Percentiles rank a stretch among this genome's conserved stretches.
phyloP scores from a whole-genome alignment of 2,329 filamentous ascomycete genomes.

The Diaporthe aspalathi region DNA sequence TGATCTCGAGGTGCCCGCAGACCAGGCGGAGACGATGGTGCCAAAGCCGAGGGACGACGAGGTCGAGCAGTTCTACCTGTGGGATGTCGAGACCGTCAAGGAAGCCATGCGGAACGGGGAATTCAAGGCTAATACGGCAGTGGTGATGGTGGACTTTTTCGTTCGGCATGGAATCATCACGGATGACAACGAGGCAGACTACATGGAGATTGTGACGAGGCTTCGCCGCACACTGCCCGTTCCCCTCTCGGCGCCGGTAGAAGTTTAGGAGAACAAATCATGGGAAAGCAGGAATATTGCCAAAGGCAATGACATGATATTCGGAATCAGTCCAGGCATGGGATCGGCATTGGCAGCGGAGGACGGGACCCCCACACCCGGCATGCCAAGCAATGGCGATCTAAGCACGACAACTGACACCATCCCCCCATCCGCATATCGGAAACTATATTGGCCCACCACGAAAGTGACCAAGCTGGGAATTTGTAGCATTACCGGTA shows the following conservation, averaged over 20 bases:
- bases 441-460: conserved; percentile 8
- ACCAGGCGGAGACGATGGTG: conserved; percentile 61
- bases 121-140: conserved; percentile 87
- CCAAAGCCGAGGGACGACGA: conserved; percentile 81
- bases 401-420: conserved; percentile 31
- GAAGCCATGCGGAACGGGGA: conserved; percentile 71
- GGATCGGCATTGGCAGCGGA: background rate
- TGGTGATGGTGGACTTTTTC: conserved; percentile 85
- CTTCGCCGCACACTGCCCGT: conserved; percentile 59
- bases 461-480: background rate
- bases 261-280: background rate
- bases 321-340: background rate
- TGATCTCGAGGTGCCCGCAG: conserved; percentile 69
- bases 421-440: conserved; percentile 28
- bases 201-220: conserved; percentile 71
- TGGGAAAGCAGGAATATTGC: background rate
- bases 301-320: background rate
- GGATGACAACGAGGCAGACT: conserved; percentile 77
- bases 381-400: conserved; percentile 16
- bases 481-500: background rate
- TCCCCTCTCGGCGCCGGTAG: conserved; percentile 42
- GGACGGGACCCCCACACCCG: background rate
- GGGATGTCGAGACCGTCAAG: conserved; percentile 70
- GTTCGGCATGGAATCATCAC: conserved; percentile 81
- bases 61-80: conserved; percentile 79